phyloP scores from a whole-genome alignment of 768 basidiomycete genomes.

The Cubamyces sp. region DNA sequence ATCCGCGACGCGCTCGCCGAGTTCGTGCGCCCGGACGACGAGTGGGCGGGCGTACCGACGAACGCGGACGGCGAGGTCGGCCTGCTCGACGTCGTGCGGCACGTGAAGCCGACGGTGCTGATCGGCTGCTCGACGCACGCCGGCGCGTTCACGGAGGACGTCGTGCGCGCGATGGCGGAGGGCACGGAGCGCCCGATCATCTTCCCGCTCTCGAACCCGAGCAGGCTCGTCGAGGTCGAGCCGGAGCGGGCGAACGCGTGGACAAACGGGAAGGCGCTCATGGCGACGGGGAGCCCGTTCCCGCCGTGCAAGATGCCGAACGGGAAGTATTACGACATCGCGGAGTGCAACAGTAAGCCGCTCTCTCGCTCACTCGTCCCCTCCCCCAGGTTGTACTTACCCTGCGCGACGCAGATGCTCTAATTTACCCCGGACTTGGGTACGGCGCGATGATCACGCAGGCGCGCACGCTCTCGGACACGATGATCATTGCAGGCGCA shows the following conservation, averaged over 20 bases:
- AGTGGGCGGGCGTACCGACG: slow-evolving; percentile 49
- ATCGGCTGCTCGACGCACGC: slow-evolving; percentile 83
- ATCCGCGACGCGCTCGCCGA: slow-evolving; percentile 52
- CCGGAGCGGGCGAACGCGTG: slow-evolving; percentile 75
- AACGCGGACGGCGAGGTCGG: slow-evolving; percentile 47
- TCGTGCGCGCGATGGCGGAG: slow-evolving; percentile 69
- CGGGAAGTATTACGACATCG: slow-evolving; percentile 70
- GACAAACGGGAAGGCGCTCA: slow-evolving; percentile 77
- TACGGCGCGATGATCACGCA: slow-evolving; percentile 76
- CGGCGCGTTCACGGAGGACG: slow-evolving; percentile 77
- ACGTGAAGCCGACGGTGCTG: slow-evolving; percentile 77
- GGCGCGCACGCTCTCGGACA: slow-evolving; percentile 69
- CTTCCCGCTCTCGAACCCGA: slow-evolving; percentile 85
- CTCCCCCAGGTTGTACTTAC: background rate
- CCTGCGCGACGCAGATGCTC: slow-evolving; percentile 49
- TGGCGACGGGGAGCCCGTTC: slow-evolving; percentile 88
- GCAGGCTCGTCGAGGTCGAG: slow-evolving; percentile 71
- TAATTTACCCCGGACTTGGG: slow-evolving; percentile 87
- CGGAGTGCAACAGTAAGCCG: slow-evolving; percentile 68
- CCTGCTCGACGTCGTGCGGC: slow-evolving; percentile 71
- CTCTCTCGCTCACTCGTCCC: background rate
- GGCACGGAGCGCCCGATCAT: slow-evolving; percentile 78
- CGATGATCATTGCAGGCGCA: slow-evolving; percentile 88
- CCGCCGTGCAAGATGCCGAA: slow-evolving; percentile 67
- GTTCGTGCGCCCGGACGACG: slow-evolving; percentile 61